These are phyloP conservation scores for Neopestalotiopsis rosae DNA, from an alignment of 2,329 filamentous ascomycete genomes.

Conservation along the genomic window DNA sequence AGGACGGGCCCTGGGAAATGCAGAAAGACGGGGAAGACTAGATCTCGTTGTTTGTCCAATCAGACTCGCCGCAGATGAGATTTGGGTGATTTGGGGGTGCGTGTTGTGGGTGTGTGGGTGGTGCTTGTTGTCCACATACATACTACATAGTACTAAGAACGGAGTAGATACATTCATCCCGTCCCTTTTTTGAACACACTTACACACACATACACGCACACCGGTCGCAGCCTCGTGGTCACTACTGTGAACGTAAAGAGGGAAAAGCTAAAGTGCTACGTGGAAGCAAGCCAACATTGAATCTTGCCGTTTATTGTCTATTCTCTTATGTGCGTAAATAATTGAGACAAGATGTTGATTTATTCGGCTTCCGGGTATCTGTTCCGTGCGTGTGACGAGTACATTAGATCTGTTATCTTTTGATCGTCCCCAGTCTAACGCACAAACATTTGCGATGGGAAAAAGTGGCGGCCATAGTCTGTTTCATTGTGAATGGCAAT, in stretches of 20 bases:
- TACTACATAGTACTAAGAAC: background rate
- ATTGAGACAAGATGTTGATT: background rate
- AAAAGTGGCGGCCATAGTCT: too few relatives aligned
- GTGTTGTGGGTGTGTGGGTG: background rate
- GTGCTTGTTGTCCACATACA: background rate
- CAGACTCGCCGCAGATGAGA: background rate
- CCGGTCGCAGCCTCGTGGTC: background rate
- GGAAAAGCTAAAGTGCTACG: background rate
- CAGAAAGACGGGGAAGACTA: too few relatives aligned
- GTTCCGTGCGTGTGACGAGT: background rate
- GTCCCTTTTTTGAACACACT: background rate
- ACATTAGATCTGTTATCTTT: background rate
- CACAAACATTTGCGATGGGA: too few relatives aligned
- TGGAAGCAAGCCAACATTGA: background rate
- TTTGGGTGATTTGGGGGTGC: background rate
- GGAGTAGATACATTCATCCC: background rate
- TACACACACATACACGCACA: background rate
- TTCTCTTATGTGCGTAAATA: background rate
- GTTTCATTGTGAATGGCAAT: too few relatives aligned
- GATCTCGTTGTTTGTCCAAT: background rate
- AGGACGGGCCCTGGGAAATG: too few relatives aligned
- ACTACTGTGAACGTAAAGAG: background rate
- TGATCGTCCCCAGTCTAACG: background rate
- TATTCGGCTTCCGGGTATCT: conserved; percentile 2
- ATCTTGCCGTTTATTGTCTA: background rate